phyloP scores from a whole-genome alignment of 2,329 filamentous ascomycete genomes.

The Xylaria sp. region DNA sequence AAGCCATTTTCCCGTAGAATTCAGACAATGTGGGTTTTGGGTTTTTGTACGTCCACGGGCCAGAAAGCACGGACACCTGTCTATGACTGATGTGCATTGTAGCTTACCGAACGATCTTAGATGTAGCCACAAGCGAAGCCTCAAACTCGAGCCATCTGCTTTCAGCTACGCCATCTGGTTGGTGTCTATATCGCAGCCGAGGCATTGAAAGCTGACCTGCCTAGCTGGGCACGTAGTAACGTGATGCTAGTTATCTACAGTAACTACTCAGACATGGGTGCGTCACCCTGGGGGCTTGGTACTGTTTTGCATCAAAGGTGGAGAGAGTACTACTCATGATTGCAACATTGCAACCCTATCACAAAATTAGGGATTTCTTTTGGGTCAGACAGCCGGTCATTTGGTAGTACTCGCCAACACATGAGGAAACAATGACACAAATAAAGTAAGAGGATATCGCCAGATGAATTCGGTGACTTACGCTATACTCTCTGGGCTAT shows the following conservation, averaged over 20 bases:
- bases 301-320: neutral
- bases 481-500: neutral
- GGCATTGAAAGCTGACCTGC: too few species aligned
- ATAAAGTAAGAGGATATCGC: neutral
- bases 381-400: slow-evolving; percentile 6
- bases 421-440: neutral
- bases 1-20: too few species aligned
- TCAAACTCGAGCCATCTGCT: neutral
- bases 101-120: too few species aligned
- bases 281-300: neutral
- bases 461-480: neutral
- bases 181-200: neutral
- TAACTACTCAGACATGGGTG: neutral
- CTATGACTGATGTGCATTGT: neutral
- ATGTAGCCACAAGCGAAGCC: neutral
- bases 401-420: slow-evolving; percentile 4
- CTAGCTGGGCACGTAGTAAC: too few species aligned
- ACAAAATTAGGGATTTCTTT: slow-evolving; percentile 2
- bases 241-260: too few species aligned
- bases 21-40: too few species aligned
- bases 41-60: too few species aligned
- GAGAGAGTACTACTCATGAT: neutral
- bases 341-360: neutral
- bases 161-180: neutral
- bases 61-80: too few species aligned